A percentile compares a stretch with the other conserved stretches of the same genome.
Evolutionary conservation across 2,329 filamentous ascomycete species (phyloP).

Genomic region (Diaporthe caulivora): DNA sequence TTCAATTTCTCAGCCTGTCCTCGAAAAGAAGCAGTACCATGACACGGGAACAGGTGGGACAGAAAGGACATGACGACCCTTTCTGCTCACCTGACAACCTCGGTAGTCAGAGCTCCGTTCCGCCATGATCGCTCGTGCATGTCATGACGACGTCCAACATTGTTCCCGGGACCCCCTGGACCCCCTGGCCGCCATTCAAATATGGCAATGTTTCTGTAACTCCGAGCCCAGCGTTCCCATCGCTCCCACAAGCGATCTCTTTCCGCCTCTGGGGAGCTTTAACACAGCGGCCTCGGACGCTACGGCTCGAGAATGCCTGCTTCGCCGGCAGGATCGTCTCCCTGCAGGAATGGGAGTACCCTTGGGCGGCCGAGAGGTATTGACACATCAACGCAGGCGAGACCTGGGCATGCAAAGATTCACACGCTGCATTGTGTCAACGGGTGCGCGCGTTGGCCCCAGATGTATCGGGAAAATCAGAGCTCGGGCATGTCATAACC

Average conservation of each 20-base stretch:
- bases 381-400: background rate
- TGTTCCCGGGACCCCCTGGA: background rate
- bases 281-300: background rate
- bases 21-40: background rate
- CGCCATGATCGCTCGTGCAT: slow-evolving; percentile 30
- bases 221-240: slow-evolving; percentile 5
- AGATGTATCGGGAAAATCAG: background rate
- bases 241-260: slow-evolving; percentile 9
- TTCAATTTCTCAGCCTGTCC: slow-evolving; percentile 24
- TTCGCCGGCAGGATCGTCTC: background rate
- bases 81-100: slow-evolving; percentile 30
- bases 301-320: slow-evolving; percentile 26
- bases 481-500: slow-evolving; percentile 3
- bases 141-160: slow-evolving; percentile 8
- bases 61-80: slow-evolving; percentile 3
- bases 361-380: background rate
- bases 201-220: slow-evolving; percentile 25
- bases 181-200: slow-evolving; percentile 15
- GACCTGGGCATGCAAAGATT: background rate
- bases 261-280: slow-evolving; percentile 29
- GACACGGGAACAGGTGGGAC: slow-evolving; percentile 3
- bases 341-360: background rate
- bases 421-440: background rate
- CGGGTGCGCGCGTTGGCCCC: background rate
- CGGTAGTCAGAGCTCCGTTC: slow-evolving; percentile 29